These are phyloP conservation scores for Lodderomyces theae DNA, from an alignment of 1,139 yeast species.

Conservation along the genomic window DNA sequence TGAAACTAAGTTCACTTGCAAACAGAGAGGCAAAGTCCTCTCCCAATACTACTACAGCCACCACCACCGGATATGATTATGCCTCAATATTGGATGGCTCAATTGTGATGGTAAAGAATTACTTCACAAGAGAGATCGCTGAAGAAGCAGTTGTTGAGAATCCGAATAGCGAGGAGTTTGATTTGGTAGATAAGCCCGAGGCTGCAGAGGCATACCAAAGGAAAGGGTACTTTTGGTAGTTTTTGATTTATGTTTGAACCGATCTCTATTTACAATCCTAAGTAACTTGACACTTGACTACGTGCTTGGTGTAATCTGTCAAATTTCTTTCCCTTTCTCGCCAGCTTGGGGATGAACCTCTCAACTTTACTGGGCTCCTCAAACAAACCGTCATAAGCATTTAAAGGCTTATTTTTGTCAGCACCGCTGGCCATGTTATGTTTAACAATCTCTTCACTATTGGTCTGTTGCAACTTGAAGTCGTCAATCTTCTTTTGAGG, in stretches of 20 bases:
- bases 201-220: conserved; percentile 16
- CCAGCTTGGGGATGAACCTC: conserved; percentile 61
- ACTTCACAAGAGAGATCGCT: conserved; percentile 13
- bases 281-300: conserved; percentile 28
- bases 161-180: conserved; percentile 33
- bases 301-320: conserved; percentile 18
- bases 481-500: conserved; percentile 27
- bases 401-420: conserved; percentile 63
- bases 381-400: conserved; percentile 74
- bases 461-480: conserved; percentile 22
- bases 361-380: conserved; percentile 70
- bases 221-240: conserved; percentile 14
- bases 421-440: conserved; percentile 48
- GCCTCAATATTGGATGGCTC: conserved; percentile 14
- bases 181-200: conserved; percentile 39
- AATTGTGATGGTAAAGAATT: conserved; percentile 18
- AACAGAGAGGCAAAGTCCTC: background rate
- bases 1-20: conserved; percentile 1
- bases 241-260: background rate
- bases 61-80: conserved; percentile 7
- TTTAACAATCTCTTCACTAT: conserved; percentile 22
- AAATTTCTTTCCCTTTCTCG: conserved; percentile 26
- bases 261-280: conserved; percentile 16
- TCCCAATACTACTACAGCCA: background rate
- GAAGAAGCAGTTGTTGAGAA: conserved; percentile 8